Conservation (phyloP, 1,139 yeast species). For the Nakaseomyces sp. region DNA sequence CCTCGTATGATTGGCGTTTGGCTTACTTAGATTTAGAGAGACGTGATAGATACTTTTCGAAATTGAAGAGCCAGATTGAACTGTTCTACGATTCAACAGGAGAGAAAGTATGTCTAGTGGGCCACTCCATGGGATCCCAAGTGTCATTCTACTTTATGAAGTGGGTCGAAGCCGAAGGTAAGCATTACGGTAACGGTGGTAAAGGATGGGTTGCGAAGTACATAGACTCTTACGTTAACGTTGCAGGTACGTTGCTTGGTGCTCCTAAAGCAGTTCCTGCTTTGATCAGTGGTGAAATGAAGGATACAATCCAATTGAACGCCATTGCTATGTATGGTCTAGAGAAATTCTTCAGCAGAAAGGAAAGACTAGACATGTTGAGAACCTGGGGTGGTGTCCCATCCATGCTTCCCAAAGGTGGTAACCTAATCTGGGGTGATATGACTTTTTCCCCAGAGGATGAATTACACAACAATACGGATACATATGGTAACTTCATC, state of each 20-base stretch:
- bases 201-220: conserved; percentile 75
- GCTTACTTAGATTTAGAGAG: conserved; percentile 80
- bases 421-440: conserved; percentile 81
- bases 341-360: conserved; percentile 84
- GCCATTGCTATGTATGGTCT: conserved; percentile 89
- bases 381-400: conserved; percentile 90
- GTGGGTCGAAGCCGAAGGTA: conserved; percentile 91
- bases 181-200: conserved; percentile 81
- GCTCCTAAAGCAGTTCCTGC: conserved; percentile 94
- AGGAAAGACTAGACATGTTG: conserved; percentile 78
- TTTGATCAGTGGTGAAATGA: conserved; percentile 91
- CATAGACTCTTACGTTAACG: conserved; percentile 71
- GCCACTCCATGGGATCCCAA: conserved; percentile 97
- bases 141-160: conserved; percentile 78
- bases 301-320: conserved; percentile 89
- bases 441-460: conserved; percentile 47
- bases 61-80: conserved; percentile 67
- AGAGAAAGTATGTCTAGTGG: conserved; percentile 67
- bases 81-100: conserved; percentile 42
- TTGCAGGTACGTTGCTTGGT: conserved; percentile 81
- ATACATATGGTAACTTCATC: conserved; percentile 64
- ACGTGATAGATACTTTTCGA: conserved; percentile 77
- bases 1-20: conserved; percentile 93
- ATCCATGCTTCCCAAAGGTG: conserved; percentile 95
- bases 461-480: conserved; percentile 30